These are phyloP conservation scores for Adansonia grandidieri DNA, from an alignment of 441 rosid species.

Conservation along the genomic window DNA sequence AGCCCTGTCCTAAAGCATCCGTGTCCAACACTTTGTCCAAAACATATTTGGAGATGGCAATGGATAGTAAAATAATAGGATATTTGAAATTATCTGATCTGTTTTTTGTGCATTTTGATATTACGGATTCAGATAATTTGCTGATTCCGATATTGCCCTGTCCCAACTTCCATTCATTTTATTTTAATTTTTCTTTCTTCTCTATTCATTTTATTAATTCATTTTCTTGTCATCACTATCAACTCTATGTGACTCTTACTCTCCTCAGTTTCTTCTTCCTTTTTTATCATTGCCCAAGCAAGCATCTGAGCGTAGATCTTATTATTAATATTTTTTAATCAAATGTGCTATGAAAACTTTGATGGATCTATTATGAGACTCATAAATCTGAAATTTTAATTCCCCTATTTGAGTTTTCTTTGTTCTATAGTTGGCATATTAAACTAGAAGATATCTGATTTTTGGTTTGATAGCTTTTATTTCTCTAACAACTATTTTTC, in stretches of 20 bases:
- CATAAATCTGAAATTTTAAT: background rate
- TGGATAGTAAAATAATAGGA: background rate
- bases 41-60: background rate
- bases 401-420: background rate
- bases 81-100: background rate
- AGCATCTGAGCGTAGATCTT: background rate
- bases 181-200: background rate
- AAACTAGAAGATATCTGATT: background rate
- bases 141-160: too few species aligned
- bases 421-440: background rate
- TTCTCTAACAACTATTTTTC: background rate
- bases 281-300: conserved; percentile 1
- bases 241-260: background rate
- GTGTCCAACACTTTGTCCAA: background rate
- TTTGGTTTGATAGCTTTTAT: background rate
- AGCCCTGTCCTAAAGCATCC: background rate
- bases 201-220: background rate
- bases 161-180: background rate
- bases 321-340: background rate
- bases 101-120: background rate
- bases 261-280: background rate
- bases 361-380: background rate
- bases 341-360: background rate
- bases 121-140: too few species aligned
- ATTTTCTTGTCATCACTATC: background rate